Evolutionary conservation across 73 alveolate genomes (phyloP).

Genomic region (Uronychia setigera): DNA sequence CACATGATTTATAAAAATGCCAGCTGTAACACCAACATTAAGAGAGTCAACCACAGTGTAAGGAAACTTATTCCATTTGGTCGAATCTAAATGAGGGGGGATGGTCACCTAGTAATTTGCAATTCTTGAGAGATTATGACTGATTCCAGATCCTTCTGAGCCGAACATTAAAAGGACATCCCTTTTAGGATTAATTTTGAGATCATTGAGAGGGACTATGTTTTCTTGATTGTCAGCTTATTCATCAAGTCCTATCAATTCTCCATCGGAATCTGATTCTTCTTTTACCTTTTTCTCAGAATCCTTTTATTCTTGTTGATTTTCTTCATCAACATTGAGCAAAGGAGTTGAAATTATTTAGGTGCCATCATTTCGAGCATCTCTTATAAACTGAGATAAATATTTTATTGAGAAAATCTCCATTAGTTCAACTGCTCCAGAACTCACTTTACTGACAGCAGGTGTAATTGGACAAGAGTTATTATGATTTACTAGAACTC

Average conservation of each 20-base stretch:
- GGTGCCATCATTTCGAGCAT: constrained; percentile 6
- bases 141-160: not conserved
- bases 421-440: constrained; percentile 82
- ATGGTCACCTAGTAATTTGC: constrained; percentile 33
- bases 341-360: not conserved
- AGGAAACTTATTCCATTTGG: constrained; percentile 26
- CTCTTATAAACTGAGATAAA: constrained; percentile 18
- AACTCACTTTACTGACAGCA: constrained; percentile 73
- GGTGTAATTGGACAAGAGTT: constrained; percentile 74
- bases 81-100: constrained; percentile 26
- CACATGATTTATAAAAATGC: constrained; percentile 24
- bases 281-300: not conserved
- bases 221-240: not conserved
- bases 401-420: constrained; percentile 55
- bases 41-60: constrained; percentile 46
- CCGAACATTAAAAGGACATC: not conserved
- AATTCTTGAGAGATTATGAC: not conserved
- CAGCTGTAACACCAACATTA: constrained; percentile 59
- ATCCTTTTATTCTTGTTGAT: not conserved
- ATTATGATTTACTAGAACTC: constrained; percentile 52
- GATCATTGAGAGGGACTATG: not conserved
- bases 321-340: not conserved
- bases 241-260: not conserved
- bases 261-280: not conserved
- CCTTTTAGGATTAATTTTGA: not conserved